phyloP scores from a whole-genome alignment of 805 yeast species.

The Candida fluviatilis region DNA sequence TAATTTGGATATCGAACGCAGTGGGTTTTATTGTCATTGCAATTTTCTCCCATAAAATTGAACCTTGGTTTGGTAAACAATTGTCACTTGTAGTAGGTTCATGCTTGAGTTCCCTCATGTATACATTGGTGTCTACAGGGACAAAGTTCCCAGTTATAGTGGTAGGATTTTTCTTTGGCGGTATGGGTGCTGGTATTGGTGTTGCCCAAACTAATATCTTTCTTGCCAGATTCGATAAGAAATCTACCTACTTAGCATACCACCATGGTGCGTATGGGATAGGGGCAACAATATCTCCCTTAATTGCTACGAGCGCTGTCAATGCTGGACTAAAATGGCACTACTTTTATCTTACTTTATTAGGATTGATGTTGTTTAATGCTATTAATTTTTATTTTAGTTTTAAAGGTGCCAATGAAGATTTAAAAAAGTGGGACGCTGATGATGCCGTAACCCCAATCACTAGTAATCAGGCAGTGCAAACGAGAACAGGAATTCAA shows the following conservation, averaged over 20 bases:
- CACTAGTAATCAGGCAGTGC: too few relatives aligned
- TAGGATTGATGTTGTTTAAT: slow-evolving; percentile 14
- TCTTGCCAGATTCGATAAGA: slow-evolving; percentile 14
- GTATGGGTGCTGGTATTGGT: slow-evolving; percentile 17
- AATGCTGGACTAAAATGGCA: slow-evolving; percentile 19
- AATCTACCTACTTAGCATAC: slow-evolving; percentile 13
- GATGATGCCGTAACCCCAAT: slow-evolving; percentile 3
- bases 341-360: slow-evolving; percentile 16
- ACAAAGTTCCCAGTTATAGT: slow-evolving; percentile 17
- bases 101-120: slow-evolving; percentile 12
- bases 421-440: slow-evolving; percentile 17
- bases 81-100: slow-evolving; percentile 12
- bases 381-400: slow-evolving; percentile 10
- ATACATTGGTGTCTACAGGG: slow-evolving; percentile 17
- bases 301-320: slow-evolving; percentile 19
- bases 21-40: slow-evolving; percentile 24
- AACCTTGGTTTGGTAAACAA: slow-evolving; percentile 17
- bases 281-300: slow-evolving; percentile 24
- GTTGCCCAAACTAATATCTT: slow-evolving; percentile 19
- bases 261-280: slow-evolving; percentile 21
- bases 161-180: slow-evolving; percentile 20
- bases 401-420: slow-evolving; percentile 15
- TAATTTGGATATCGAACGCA: slow-evolving; percentile 26
- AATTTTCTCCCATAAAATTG: slow-evolving; percentile 19
- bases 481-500: not conserved